Conservation (phyloP, 1,284 basidiomycete species). For the Rhodotorula sp. region DNA sequence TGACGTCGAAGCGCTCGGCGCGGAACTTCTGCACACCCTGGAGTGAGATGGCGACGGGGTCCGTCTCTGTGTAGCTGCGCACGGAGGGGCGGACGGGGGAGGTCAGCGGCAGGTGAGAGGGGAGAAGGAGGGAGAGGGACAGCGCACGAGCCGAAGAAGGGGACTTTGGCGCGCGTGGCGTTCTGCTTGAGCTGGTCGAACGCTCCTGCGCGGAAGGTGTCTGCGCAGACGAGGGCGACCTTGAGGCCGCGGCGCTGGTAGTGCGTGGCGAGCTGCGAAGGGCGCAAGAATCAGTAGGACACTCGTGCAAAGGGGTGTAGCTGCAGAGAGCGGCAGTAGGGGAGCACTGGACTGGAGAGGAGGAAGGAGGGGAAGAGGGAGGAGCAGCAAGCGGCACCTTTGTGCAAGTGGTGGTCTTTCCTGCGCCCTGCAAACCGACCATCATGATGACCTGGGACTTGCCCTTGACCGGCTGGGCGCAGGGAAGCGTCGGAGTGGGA, state of each 20-base stretch:
- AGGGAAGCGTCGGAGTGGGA: background rate
- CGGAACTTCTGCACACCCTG: slow-evolving; percentile 96
- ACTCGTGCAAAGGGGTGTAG: no score
- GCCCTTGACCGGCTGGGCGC: slow-evolving; percentile 85
- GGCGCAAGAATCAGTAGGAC: background rate
- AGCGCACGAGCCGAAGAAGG: slow-evolving; percentile 85
- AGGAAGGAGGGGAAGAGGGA: background rate
- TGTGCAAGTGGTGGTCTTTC: slow-evolving; percentile 97
- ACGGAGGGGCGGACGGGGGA: background rate
- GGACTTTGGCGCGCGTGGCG: slow-evolving; percentile 97
- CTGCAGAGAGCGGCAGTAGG: background rate
- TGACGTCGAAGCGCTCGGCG: slow-evolving; percentile 96
- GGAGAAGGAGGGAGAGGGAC: background rate
- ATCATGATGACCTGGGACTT: slow-evolving; percentile 96
- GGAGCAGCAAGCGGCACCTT: slow-evolving; percentile 56
- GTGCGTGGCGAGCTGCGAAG: slow-evolving; percentile 79
- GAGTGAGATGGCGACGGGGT: slow-evolving; percentile 91
- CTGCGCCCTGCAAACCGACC: slow-evolving; percentile 94
- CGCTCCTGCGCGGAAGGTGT: slow-evolving; percentile 98
- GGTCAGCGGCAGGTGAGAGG: background rate
- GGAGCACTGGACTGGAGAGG: background rate
- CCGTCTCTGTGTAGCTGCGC: slow-evolving; percentile 87
- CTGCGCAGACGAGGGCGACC: slow-evolving; percentile 97
- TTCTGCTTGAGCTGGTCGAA: slow-evolving; percentile 93
- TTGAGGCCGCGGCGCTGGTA: slow-evolving; percentile 97